Evolutionary conservation across 164 flowering plant genomes (phyloP).

Genomic region (Cinnamomum chago): DNA sequence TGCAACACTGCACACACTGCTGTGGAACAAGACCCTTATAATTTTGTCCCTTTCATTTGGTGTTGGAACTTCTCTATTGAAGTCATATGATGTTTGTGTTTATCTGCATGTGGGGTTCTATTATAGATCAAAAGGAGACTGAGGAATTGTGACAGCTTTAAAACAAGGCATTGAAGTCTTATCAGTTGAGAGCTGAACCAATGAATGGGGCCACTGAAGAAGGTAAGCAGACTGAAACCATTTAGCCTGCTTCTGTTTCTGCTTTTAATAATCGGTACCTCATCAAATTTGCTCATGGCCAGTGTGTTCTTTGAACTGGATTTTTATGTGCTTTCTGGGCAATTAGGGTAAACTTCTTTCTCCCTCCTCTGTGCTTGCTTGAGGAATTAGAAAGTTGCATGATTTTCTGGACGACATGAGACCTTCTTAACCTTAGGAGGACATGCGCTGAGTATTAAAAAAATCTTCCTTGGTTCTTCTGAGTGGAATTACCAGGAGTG

Average conservation of each 20-base stretch:
- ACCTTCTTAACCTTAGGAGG: background rate
- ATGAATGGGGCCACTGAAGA: background rate
- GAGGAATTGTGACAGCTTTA: background rate
- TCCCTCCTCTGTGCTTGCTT: background rate
- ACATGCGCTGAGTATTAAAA: background rate
- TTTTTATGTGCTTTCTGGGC: background rate
- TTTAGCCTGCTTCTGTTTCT: background rate
- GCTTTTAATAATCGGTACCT: background rate
- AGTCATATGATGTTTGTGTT: background rate
- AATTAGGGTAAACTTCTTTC: background rate
- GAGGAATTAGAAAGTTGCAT: background rate
- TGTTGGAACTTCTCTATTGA: background rate
- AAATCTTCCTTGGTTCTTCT: background rate
- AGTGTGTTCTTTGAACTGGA: background rate
- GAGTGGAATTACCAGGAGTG: background rate
- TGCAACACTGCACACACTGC: background rate
- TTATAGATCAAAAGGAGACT: background rate
- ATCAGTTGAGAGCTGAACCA: background rate
- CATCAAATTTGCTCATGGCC: background rate
- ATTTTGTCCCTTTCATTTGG: background rate
- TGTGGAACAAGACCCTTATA: background rate
- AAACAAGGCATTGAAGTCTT: background rate
- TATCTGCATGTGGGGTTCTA: background rate
- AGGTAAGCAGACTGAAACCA: background rate
- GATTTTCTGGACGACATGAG: no score